Evolutionary conservation across 2,329 filamentous ascomycete species (phyloP), one percentile per base, ranked within the genome.

Genomic region (Mycosphaerella sp.): DNA sequence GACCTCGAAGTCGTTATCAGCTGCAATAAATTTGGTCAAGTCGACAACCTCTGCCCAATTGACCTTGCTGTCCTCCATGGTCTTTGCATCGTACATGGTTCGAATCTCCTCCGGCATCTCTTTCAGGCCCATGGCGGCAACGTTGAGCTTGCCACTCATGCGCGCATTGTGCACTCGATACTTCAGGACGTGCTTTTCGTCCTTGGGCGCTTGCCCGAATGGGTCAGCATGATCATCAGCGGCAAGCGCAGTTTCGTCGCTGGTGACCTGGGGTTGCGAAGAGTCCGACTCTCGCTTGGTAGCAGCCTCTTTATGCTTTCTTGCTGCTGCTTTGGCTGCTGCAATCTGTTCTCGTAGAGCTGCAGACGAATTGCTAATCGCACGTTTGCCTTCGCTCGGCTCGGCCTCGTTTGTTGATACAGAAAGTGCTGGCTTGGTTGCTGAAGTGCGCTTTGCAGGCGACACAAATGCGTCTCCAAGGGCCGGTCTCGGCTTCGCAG

Each of bases 41-140:
- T 97, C 92, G 9, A 97, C 89, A 55, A 87, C 86, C 70, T 97
- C 92, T 1, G 90, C 90, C 93, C 93, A 97, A 34, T 85, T 82
- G 9, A 83, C 80, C 36, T 80, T 82, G 21, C 79, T 74, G 10
- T 76, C 77, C 38, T 85, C 81, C 52, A 83, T 78, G 1, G 80
- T 78, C 50, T 90, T 84, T 14, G 88, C 76, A 63, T 90, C 87
- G 68, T 96, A 97, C 91, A 97, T 97, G 51, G 84, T 82, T 72
- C 95, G 74, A 0, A 97, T 87, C 66, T 95, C 88, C 1, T 80
- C 72, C 0, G 93, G 93, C 3, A 98, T 86, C 54, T 86, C 79
- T 57, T 83, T 86, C 39, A 98, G 71, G 1, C 83, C 82, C 77
- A 97, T 80, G 0, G 87, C 90, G 0, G 91, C 85, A 66, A 98